A percentile compares a stretch with the other conserved stretches of the same genome.
Conservation (phyloP, 176 grass and related monocot species). For the Cymbopogon citratus region DNA sequence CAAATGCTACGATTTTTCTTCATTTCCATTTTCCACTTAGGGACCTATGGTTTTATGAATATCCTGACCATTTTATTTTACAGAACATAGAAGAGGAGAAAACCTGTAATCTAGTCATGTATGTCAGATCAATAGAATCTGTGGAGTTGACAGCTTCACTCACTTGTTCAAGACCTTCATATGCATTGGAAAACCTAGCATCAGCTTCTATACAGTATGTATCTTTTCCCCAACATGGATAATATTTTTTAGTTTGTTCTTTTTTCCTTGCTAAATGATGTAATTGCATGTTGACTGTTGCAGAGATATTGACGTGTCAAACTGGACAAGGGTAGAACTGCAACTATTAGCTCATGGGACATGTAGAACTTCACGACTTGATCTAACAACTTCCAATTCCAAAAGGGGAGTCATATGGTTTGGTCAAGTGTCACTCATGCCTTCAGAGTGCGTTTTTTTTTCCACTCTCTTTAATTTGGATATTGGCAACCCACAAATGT, state of each 20-base stretch:
- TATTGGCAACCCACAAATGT: no score
- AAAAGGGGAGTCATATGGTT: no score
- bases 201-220: conserved; percentile 14
- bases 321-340: no score
- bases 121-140: not conserved
- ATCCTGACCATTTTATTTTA: not conserved
- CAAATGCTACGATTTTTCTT: not conserved
- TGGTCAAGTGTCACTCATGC: no score
- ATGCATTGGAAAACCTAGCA: conserved; percentile 4
- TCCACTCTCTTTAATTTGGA: no score
- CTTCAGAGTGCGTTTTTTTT: no score
- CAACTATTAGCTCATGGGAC: no score
- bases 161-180: conserved; percentile 8
- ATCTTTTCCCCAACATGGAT: not conserved
- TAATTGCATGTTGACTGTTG: not conserved
- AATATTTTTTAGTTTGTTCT: no score
- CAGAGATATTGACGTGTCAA: not conserved
- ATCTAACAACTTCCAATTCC: no score
- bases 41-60: not conserved
- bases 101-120: not conserved
- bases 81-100: not conserved
- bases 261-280: no score
- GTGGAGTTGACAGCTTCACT: conserved; percentile 17
- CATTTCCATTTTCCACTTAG: not conserved
- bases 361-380: no score